Conservation (phyloP, 768 basidiomycete species). For the Lactarius indigo region DNA sequence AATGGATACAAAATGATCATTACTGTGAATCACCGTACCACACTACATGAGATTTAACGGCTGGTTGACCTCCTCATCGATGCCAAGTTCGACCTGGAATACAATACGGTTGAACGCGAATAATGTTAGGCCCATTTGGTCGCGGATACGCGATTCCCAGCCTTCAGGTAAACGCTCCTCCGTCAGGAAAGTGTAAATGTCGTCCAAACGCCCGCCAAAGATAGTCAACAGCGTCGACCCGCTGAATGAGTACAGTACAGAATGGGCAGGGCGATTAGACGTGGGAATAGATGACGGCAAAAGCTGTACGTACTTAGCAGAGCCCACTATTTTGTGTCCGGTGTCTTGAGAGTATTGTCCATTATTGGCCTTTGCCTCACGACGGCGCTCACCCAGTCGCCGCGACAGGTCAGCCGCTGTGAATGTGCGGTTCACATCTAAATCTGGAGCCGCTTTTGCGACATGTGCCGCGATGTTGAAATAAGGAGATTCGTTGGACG, state of each 20-base stretch:
- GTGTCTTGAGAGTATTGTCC: slow-evolving; percentile 49
- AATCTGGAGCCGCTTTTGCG: slow-evolving; percentile 1
- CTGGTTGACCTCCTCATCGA: slow-evolving; percentile 30
- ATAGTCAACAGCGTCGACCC: slow-evolving; percentile 60
- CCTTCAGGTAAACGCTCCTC: slow-evolving; percentile 70
- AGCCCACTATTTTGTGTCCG: slow-evolving; percentile 60
- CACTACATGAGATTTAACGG: slow-evolving; percentile 11
- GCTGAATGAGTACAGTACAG: slow-evolving; percentile 34
- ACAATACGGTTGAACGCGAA: slow-evolving; percentile 45
- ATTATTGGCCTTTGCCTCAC: slow-evolving; percentile 51
- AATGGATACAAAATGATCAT: background rate
- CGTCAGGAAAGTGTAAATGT: slow-evolving; percentile 49
- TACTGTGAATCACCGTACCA: background rate
- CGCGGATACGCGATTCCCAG: slow-evolving; percentile 60
- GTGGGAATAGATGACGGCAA: background rate
- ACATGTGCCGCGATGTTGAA: slow-evolving; percentile 3
- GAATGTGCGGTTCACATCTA: slow-evolving; percentile 34
- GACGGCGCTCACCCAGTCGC: slow-evolving; percentile 56
- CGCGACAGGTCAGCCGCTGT: slow-evolving; percentile 57
- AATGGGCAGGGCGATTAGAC: background rate
- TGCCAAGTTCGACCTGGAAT: slow-evolving; percentile 31
- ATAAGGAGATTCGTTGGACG: slow-evolving; percentile 12
- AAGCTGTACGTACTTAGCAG: slow-evolving; percentile 51
- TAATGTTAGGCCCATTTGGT: slow-evolving; percentile 58
- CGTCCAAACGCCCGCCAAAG: slow-evolving; percentile 61